Evolutionary conservation across 106 monocot species (phyloP).

Genomic region (Cymbidium sinense): DNA sequence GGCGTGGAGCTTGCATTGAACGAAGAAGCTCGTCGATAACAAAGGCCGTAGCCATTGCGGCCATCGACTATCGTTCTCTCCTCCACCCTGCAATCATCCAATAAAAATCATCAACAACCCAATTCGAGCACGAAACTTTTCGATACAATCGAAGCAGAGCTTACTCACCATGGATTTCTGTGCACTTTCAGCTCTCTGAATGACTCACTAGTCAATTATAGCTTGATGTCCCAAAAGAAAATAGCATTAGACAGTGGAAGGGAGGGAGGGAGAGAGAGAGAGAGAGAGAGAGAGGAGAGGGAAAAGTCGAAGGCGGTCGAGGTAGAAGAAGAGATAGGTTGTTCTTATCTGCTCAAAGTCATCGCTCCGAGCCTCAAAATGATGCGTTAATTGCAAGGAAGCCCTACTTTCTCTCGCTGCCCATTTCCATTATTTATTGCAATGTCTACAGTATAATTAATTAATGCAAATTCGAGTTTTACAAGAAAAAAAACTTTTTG

Average conservation of each 20-base stretch:
- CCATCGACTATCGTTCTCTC: constrained; percentile 32
- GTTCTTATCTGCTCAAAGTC: constrained; percentile 17
- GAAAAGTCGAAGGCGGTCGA: neutral
- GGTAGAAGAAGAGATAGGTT: neutral
- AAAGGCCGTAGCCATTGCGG: constrained; percentile 81
- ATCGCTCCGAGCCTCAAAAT: neutral
- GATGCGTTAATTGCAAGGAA: constrained; percentile 9
- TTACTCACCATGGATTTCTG: neutral
- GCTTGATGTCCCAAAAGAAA: too few species aligned
- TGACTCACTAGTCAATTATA: neutral
- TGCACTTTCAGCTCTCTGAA: neutral
- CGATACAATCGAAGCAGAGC: neutral
- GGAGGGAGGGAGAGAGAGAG: too few species aligned
- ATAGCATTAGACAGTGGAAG: too few species aligned
- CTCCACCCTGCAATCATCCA: neutral
- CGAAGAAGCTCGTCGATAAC: constrained; percentile 62
- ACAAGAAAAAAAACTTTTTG: neutral
- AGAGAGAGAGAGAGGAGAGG: neutral
- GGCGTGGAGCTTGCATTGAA: constrained; percentile 76
- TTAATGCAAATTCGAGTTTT: neutral
- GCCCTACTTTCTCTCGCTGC: neutral
- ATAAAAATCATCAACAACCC: neutral
- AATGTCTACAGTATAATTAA: neutral
- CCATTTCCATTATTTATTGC: constrained; percentile 3
- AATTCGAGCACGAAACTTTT: neutral